phyloP scores from a whole-genome alignment of 169 alveolate genomes.

The Toxoplasma gondii region DNA sequence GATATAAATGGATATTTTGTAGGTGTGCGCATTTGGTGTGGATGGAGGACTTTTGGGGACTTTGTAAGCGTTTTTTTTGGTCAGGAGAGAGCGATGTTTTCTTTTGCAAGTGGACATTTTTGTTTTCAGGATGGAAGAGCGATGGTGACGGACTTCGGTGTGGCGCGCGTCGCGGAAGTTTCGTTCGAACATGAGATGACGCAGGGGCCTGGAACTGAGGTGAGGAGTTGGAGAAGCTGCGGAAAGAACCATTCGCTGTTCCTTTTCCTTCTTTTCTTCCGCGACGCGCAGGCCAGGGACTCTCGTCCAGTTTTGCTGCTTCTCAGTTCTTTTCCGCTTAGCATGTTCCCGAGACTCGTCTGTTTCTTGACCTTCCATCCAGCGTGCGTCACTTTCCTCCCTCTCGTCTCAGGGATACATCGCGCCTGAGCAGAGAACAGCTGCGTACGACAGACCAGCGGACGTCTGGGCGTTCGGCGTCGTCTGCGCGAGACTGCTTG shows the following conservation, averaged over 20 bases:
- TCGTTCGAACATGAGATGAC: slow-evolving; percentile 59
- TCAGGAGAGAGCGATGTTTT: no score
- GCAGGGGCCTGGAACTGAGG: slow-evolving; percentile 63
- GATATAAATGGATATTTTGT: no score
- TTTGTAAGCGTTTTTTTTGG: no score
- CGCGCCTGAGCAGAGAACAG: slow-evolving; percentile 70
- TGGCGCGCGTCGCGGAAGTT: slow-evolving; percentile 56
- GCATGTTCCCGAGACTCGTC: no score
- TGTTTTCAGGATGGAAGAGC: slow-evolving; percentile 65
- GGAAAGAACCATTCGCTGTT: neutral
- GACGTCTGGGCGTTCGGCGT: slow-evolving; percentile 73
- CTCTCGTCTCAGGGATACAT: slow-evolving; percentile 55
- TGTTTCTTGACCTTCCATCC: no score
- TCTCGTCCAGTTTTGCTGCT: no score
- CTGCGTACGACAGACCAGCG: slow-evolving; percentile 69
- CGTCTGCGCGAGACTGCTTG: slow-evolving; percentile 61
- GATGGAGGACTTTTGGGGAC: neutral
- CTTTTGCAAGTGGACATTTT: no score
- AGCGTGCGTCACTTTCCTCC: no score
- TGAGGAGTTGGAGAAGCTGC: neutral
- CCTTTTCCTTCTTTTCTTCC: neutral
- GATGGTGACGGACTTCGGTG: slow-evolving; percentile 65
- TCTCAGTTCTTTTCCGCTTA: no score
- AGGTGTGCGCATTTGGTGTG: neutral
- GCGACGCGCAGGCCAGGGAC: no score